phyloP scores from a whole-genome alignment of 2,329 filamentous ascomycete genomes.

The Ustilaginoidea virens region DNA sequence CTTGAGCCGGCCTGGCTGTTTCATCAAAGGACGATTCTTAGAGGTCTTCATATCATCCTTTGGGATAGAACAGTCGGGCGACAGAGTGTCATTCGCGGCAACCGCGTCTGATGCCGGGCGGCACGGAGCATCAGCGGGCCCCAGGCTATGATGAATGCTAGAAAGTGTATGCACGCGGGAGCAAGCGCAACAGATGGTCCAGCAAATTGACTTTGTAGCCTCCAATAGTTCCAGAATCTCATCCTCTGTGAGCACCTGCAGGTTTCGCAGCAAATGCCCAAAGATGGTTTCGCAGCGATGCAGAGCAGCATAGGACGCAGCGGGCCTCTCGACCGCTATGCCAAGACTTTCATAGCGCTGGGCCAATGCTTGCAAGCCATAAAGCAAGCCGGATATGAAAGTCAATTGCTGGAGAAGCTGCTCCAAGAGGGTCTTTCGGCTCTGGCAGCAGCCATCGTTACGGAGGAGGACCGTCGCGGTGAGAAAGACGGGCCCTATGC shows the following conservation, averaged over 20 bases:
- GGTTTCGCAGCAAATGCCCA: not conserved
- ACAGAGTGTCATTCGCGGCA: too few species aligned
- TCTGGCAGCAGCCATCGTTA: too few species aligned
- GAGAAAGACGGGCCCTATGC: too few species aligned
- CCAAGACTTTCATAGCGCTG: conserved; percentile 1
- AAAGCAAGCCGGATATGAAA: not conserved
- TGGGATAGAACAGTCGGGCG: too few species aligned
- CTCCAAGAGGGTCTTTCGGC: too few species aligned
- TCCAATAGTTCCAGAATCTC: too few species aligned
- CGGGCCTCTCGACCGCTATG: not conserved
- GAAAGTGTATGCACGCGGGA: not conserved
- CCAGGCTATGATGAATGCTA: not conserved
- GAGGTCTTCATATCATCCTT: too few species aligned
- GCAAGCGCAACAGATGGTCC: not conserved
- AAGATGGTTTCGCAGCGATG: not conserved
- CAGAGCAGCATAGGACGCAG: not conserved
- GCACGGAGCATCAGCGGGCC: not conserved
- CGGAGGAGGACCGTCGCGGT: too few species aligned
- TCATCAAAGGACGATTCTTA: too few species aligned
- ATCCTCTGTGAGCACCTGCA: not conserved
- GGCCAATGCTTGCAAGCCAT: not conserved
- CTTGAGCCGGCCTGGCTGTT: too few species aligned
- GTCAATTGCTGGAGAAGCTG: not conserved
- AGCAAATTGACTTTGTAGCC: not conserved
- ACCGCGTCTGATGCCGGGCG: not conserved